Evolutionary conservation across 768 basidiomycete species (phyloP).

Genomic region (Hygrocybe punicea): DNA sequence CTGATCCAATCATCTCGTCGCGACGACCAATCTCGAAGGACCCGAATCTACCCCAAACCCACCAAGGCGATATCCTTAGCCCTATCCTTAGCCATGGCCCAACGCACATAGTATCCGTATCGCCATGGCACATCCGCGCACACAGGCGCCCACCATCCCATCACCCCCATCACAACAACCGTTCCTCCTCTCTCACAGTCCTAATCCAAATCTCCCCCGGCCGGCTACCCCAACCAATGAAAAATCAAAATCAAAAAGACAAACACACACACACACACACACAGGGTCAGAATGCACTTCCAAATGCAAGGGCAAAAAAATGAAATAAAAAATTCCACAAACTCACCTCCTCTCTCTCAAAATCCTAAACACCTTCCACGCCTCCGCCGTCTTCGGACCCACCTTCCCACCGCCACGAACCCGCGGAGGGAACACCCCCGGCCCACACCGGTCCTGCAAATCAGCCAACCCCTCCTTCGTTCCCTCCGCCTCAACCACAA

Average conservation of each 20-base stretch:
- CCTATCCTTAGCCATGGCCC: too few species aligned
- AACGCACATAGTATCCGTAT: too few species aligned
- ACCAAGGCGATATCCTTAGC: too few species aligned
- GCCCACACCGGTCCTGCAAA: constrained; percentile 69
- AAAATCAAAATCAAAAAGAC: neutral
- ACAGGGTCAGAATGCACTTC: too few species aligned
- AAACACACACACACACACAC: too few species aligned
- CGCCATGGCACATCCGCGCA: too few species aligned
- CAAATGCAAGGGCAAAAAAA: neutral
- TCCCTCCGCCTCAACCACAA: constrained; percentile 83
- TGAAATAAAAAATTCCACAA: constrained; percentile 9
- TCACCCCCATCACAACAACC: constrained; percentile 38
- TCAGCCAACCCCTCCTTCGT: constrained; percentile 83
- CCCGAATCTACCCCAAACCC: too few species aligned
- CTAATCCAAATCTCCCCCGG: constrained; percentile 73
- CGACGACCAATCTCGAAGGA: neutral
- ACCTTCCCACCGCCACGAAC: constrained; percentile 40
- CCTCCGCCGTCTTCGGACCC: constrained; percentile 37
- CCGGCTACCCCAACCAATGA: constrained; percentile 43
- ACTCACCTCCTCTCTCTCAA: constrained; percentile 73
- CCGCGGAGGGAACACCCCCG: constrained; percentile 62
- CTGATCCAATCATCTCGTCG: too few species aligned
- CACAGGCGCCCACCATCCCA: neutral
- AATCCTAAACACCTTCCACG: constrained; percentile 63
- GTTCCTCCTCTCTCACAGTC: constrained; percentile 64